A percentile compares a stretch with the other conserved stretches of the same genome.
These are phyloP conservation scores for Naganishia kalamii DNA, from an alignment of 768 basidiomycete genomes.

Conservation along the genomic window DNA sequence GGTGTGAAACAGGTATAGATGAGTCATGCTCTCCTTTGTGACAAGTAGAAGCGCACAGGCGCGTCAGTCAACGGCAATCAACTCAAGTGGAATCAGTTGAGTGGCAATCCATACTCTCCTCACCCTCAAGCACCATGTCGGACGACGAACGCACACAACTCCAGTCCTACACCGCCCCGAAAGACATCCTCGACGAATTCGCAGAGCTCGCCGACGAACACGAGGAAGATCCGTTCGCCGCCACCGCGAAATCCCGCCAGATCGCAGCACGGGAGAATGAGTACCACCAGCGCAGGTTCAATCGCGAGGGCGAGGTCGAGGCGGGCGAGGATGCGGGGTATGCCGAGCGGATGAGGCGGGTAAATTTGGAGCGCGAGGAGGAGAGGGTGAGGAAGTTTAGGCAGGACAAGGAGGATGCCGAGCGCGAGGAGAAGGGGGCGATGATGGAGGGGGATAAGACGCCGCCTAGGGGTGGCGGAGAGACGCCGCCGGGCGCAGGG, in stretches of 20 bases:
- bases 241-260: slow-evolving; percentile 86
- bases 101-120: neutral
- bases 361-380: slow-evolving; percentile 90
- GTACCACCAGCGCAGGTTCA: slow-evolving; percentile 87
- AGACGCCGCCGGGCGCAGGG: slow-evolving; percentile 58
- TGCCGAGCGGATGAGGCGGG: slow-evolving; percentile 89
- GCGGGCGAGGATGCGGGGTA: slow-evolving; percentile 79
- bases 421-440: slow-evolving; percentile 60
- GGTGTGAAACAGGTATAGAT: too few species aligned
- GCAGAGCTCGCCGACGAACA: slow-evolving; percentile 90
- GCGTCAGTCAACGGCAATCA: too few species aligned
- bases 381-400: slow-evolving; percentile 71
- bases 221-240: slow-evolving; percentile 57
- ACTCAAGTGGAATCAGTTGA: too few species aligned
- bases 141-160: slow-evolving; percentile 46
- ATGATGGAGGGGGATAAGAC: slow-evolving; percentile 69
- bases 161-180: slow-evolving; percentile 86
- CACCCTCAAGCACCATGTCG: slow-evolving; percentile 17
- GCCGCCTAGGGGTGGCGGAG: slow-evolving; percentile 44
- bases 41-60: too few species aligned
- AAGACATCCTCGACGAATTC: slow-evolving; percentile 89
- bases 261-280: slow-evolving; percentile 89
- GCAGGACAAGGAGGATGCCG: slow-evolving; percentile 77
- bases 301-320: slow-evolving; percentile 59
- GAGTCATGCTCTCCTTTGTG: too few species aligned